Evolutionary conservation across 768 basidiomycete genomes (phyloP), one percentile per base, ranked within the genome.

Genomic region (Serendipita vermifera): DNA sequence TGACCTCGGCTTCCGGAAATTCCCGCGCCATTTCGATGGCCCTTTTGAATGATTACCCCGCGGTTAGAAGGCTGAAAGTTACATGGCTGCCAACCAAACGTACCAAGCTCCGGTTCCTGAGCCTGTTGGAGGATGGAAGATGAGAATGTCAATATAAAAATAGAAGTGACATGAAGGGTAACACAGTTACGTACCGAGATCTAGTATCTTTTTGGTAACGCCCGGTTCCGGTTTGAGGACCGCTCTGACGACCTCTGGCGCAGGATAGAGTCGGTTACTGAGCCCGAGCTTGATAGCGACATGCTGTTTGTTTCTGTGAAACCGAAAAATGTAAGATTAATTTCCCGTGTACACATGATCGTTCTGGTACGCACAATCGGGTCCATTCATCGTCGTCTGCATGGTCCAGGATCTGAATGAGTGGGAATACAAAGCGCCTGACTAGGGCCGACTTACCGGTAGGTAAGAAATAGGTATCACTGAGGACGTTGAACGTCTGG

Each of bases 1-100:
- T 72, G 65, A 88, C 85, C 62, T 70, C 68, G 59, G 78, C 82
- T 62, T 77, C 71, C n/a, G 79, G 81, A 65, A 82, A 89, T 46
- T 72, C 71, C 41, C 63, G 67, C 55, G 82, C 83, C 81, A 89
- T 83, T 60, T 87, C 82, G 67, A 82, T 74, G 3, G 80, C 72
- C 87, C 87, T 89, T 64, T 59, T 36, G 9, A 36, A n/a, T 9
- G 35, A 36, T 36, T n/a, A 36, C n/a, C 35, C 9, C n/a, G 35
- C 35, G n/a, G 9, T n/a, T 9, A 36, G n/a, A 9, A 9, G 35
- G n/a, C 9, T n/a, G 35, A 9, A 26, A 7, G 7, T n/a, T 7
- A 41, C 9, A n/a, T 41, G 17, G 39, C 17, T 26, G 15, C 39
- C 39, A 26, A 41, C 15, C 39, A 41, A 26, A 26, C 40, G 11